A percentile compares a stretch with the other conserved stretches of the same genome.
phyloP scores from a whole-genome alignment of 768 basidiomycete genomes.

The Collybia nuda region DNA sequence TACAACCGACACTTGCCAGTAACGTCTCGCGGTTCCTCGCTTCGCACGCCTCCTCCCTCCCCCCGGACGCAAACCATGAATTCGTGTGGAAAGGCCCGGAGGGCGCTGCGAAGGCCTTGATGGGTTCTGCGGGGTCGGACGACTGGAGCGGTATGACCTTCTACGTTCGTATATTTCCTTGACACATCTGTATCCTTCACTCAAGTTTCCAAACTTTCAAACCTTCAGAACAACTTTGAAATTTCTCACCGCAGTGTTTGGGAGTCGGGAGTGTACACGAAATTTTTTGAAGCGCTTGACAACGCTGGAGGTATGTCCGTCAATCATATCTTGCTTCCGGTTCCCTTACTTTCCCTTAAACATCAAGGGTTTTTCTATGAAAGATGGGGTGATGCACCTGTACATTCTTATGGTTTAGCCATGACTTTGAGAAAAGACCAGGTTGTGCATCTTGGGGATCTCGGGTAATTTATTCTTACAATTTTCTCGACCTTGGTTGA shows the following conservation, averaged over 20 bases:
- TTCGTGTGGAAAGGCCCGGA: slow-evolving; percentile 22
- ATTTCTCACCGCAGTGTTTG: slow-evolving; percentile 28
- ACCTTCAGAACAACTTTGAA: slow-evolving; percentile 27
- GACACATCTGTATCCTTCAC: too few relatives aligned
- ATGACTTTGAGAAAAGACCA: slow-evolving; percentile 28
- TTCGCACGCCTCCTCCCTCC: slow-evolving; percentile 2
- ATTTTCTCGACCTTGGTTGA: not conserved
- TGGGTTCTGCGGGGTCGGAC: slow-evolving; percentile 19
- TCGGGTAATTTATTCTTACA: slow-evolving; percentile 14
- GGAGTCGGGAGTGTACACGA: slow-evolving; percentile 21
- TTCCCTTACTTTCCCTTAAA: too few relatives aligned
- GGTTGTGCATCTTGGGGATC: slow-evolving; percentile 23
- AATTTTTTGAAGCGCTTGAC: slow-evolving; percentile 19
- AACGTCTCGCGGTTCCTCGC: slow-evolving; percentile 25
- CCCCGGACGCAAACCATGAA: slow-evolving; percentile 22
- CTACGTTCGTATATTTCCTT: slow-evolving; percentile 23
- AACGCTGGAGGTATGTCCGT: slow-evolving; percentile 1
- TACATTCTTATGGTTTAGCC: slow-evolving; percentile 26
- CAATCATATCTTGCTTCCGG: too few relatives aligned
- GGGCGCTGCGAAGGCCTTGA: slow-evolving; percentile 20
- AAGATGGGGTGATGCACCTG: slow-evolving; percentile 27
- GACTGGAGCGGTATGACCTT: slow-evolving; percentile 26
- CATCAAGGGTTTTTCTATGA: slow-evolving; percentile 26
- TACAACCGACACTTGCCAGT: slow-evolving; percentile 24
- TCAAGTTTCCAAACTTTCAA: not conserved